Evolutionary conservation across 2,329 filamentous ascomycete species (phyloP), one percentile per base, ranked within the genome.

Genomic region (Zymoseptoria brevis): DNA sequence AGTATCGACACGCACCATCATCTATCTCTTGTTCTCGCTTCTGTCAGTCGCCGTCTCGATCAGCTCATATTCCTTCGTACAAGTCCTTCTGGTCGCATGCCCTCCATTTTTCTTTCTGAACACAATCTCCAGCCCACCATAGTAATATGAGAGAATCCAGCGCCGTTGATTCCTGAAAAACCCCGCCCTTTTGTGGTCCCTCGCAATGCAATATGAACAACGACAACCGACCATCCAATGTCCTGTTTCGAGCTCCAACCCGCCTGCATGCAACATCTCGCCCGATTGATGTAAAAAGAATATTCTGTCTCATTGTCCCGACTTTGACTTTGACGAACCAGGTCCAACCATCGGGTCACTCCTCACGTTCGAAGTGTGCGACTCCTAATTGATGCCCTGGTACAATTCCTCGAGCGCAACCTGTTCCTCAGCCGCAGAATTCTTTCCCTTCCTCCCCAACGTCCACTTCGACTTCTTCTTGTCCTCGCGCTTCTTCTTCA

Each of bases 401-500:
- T 71, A 71, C 56, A 72, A 54, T 19, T 71, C 70, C 19, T 64
- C 60, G 53, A 72, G 51, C 19, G 60, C 55, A 7, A 16, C 35
- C 41, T 61, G 63, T 59, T 68, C 67, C 19, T 59, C 52, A n/a
- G 53, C 29, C 19, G 41, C 52, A 13, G 26, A 21, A 8, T 62
- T 61, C 57, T 65, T 65, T 26, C 70, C 66, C 54, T 65, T 66
- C 56, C 63, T 61, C 51, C 64, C 59, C 19, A 62, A 57, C 29
- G 64, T 63, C 67, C 64, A 67, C 60, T 64, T 67, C 22, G 62
- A 68, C 56, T 65, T 69, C 59, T 71, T 71, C 64, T 71, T 70
- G 35, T 72, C 69, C 49, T 64, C 64, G 30, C 70, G 66, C 65
- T 71, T 73, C 69, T 70, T 72, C 26, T 62, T 62, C 67, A 72